Base-by-base conservation (phyloP, 352 stramenopile species). In the Phytophthora sansomeana region DNA sequence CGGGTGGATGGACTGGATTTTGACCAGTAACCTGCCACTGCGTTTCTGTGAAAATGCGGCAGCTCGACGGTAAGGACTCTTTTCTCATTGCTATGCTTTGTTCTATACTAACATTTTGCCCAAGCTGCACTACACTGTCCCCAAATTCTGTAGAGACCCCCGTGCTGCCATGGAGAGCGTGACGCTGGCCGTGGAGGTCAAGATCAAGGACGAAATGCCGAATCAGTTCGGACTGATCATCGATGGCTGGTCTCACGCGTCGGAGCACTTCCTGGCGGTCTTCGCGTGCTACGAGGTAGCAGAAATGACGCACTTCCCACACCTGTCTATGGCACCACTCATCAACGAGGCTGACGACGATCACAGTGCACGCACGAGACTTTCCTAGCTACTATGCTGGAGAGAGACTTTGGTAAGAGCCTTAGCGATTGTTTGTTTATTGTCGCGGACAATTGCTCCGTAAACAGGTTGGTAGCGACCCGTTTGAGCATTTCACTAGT, bases 401-500 rank as follows among this genome's bases (percentile, higher is more conserved):
- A 6, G 3, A 19, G 24, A n/a, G 44, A 54, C 47, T 70, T 53
- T 16, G 51, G 53, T 33, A 58, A 44, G 6, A 7, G 14, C 11
- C 33, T 43, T 7, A 8, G 17, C 24, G 19, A 52, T 30, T 35
- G 55, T 28, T 41, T 41, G 4, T 64, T 60, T 39, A 46, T 73
- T 8, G n/a, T n/a, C n/a, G n/a, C n/a, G n/a, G n/a, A n/a, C n/a
- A n/a, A 73, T 28, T 64, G 49, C 48, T 33, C 46, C 3, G 58
- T 68, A 0, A 73, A 68, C 35, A 49, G 42, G 3, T 3, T 1
- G 26, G 16, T 68, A 8, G 35, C 63, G 7, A 29, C 43, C 4
- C 6, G 39, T 9, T 19, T 64, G 5, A n/a, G 13, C 7, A 57
- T 68, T 13, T 44, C 64, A 1, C 26, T 73, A 17, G 39, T 73